A percentile compares a stretch with the other conserved stretches of the same genome.
phyloP scores from a whole-genome alignment of 2,329 filamentous ascomycete genomes.

The Pseudogymnoascus verrucosus region DNA sequence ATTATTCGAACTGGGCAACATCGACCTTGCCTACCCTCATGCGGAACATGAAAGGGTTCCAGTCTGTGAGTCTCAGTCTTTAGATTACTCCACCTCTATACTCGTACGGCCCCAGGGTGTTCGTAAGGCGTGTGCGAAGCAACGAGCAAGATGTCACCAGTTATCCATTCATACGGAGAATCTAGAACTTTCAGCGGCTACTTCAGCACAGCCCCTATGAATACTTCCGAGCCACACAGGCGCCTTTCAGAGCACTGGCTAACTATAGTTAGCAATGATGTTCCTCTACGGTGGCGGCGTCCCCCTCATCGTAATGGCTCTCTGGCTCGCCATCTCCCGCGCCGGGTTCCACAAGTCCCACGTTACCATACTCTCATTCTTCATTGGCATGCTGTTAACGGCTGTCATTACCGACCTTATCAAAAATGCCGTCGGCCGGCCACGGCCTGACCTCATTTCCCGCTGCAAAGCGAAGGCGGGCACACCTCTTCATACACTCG shows the following conservation, averaged over 20 bases:
- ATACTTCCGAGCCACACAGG: neutral
- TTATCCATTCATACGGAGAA: neutral
- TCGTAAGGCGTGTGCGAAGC: neutral
- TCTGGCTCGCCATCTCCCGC: slow-evolving; percentile 55
- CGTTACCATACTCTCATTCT: slow-evolving; percentile 72
- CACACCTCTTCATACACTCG: slow-evolving; percentile 43
- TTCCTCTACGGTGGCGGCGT: slow-evolving; percentile 70
- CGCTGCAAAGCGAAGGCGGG: slow-evolving; percentile 63
- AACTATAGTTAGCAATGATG: slow-evolving; percentile 48
- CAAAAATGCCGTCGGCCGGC: slow-evolving; percentile 68
- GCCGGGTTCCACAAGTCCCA: slow-evolving; percentile 72
- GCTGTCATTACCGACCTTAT: slow-evolving; percentile 81
- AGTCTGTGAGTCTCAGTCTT: slow-evolving; percentile 47
- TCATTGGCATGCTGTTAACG: slow-evolving; percentile 66
- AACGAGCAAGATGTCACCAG: neutral
- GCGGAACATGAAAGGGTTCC: slow-evolving; percentile 77
- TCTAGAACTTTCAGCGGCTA: neutral
- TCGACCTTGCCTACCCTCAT: slow-evolving; percentile 77
- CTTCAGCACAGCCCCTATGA: neutral
- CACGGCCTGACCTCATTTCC: slow-evolving; percentile 77
- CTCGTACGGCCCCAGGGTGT: neutral
- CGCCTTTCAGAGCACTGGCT: neutral
- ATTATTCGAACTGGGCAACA: slow-evolving; percentile 85
- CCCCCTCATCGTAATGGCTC: slow-evolving; percentile 58
- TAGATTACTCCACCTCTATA: neutral